phyloP scores from a whole-genome alignment of 371 early-diverging fungal species.

The Mucor sp. region DNA sequence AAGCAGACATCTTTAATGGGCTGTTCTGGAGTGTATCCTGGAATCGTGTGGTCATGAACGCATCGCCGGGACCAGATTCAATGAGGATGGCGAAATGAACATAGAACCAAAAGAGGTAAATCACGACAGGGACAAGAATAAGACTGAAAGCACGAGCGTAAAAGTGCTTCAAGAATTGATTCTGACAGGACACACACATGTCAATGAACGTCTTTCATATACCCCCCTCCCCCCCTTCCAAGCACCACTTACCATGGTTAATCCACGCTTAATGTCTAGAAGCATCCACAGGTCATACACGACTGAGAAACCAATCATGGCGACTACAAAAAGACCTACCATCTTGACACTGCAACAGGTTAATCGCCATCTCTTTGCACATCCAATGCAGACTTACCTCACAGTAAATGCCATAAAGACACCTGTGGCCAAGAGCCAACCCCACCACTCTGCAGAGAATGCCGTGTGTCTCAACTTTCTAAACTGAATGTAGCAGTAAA shows the following conservation, averaged over 20 bases:
- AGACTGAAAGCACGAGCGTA: conserved; percentile 69
- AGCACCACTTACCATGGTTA: conserved; percentile 67
- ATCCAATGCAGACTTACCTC: conserved; percentile 41
- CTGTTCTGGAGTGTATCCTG: conserved; percentile 89
- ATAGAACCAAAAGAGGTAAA: conserved; percentile 81
- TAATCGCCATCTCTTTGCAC: background rate
- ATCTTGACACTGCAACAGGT: conserved; percentile 79
- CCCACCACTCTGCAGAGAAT: conserved; percentile 73
- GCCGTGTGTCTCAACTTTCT: conserved; percentile 69
- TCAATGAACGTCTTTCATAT: no score
- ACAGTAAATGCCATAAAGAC: conserved; percentile 66
- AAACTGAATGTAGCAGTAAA: conserved; percentile 87
- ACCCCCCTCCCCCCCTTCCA: no score
- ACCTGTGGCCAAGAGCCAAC: conserved; percentile 76
- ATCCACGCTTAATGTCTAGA: conserved; percentile 80
- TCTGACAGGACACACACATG: no score
- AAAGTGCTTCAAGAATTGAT: conserved; percentile 68
- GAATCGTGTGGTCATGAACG: conserved; percentile 89
- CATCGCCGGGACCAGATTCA: conserved; percentile 92
- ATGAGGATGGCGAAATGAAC: conserved; percentile 81
- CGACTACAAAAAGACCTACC: conserved; percentile 92
- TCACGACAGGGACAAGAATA: conserved; percentile 72
- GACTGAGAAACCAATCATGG: conserved; percentile 82
- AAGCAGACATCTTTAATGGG: conserved; percentile 59
- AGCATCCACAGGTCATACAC: conserved; percentile 92